phyloP scores from a whole-genome alignment of 2,329 filamentous ascomycete genomes.

The Macrophomina phaseolina region DNA sequence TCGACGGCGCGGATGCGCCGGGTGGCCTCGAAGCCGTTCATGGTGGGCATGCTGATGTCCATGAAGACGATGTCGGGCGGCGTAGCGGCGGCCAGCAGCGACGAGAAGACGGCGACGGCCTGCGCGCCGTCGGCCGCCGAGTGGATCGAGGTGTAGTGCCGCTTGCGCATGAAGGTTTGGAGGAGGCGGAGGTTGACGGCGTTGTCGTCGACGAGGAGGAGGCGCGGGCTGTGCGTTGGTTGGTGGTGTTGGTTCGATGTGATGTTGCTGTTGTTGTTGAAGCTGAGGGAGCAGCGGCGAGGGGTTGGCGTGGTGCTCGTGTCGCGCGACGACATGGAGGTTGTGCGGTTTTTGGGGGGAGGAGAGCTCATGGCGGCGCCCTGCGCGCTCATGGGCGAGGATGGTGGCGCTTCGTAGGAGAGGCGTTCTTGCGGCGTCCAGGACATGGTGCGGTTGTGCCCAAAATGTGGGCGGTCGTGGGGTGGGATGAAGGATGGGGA shows the following conservation, averaged over 20 bases:
- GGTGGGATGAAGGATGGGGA: constrained; percentile 6
- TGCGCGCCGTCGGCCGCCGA: constrained; percentile 51
- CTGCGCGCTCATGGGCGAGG: constrained; percentile 15
- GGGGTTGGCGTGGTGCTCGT: neutral
- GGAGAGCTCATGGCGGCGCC: constrained; percentile 1
- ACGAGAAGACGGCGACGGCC: constrained; percentile 46
- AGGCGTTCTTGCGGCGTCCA: constrained; percentile 10
- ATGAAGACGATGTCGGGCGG: constrained; percentile 50
- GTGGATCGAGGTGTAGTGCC: constrained; percentile 26
- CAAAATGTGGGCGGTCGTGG: neutral
- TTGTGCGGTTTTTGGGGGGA: neutral
- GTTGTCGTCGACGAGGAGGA: constrained; percentile 31
- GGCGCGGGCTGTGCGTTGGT: constrained; percentile 7
- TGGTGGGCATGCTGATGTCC: constrained; percentile 56
- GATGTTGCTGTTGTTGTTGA: no score
- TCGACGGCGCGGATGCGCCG: constrained; percentile 47
- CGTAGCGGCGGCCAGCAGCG: constrained; percentile 27
- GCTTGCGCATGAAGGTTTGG: constrained; percentile 45
- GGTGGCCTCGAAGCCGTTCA: constrained; percentile 54
- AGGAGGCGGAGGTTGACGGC: constrained; percentile 60
- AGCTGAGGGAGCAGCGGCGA: no score
- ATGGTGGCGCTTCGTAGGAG: constrained; percentile 5
- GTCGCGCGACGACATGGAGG: neutral
- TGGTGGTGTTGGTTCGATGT: neutral
- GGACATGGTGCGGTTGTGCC: constrained; percentile 24